Evolutionary conservation across 306 rosid genomes (phyloP).

Genomic region (Calophaca sinica): DNA sequence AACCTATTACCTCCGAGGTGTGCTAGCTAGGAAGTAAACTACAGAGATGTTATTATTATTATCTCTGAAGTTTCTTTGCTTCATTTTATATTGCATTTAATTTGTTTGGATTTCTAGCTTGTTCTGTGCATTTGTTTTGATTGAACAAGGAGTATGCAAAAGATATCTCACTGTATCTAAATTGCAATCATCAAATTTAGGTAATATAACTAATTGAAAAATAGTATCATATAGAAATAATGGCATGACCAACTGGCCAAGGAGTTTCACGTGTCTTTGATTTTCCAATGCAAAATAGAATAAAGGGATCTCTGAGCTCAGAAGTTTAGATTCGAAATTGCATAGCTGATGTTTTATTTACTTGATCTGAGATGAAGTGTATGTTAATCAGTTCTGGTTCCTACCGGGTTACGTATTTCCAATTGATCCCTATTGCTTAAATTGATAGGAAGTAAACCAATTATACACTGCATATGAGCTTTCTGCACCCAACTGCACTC

Average conservation of each 20-base stretch:
- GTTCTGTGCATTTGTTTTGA: constrained; percentile 32
- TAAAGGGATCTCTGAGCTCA: neutral
- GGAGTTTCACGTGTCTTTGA: too few relatives aligned
- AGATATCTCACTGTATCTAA: constrained; percentile 17
- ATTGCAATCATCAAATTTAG: constrained; percentile 10
- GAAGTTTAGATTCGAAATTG: neutral
- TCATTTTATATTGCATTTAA: constrained; percentile 13
- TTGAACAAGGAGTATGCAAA: constrained; percentile 12
- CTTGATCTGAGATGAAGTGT: constrained; percentile 4
- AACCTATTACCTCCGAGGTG: neutral
- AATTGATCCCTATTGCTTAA: neutral
- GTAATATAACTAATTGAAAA: constrained; percentile 17
- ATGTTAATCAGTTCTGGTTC: neutral
- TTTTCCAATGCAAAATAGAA: neutral
- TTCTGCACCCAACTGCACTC: too few relatives aligned
- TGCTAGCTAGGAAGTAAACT: constrained; percentile 29
- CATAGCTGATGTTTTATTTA: constrained; percentile 8
- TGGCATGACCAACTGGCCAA: neutral
- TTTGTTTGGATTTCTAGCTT: constrained; percentile 19
- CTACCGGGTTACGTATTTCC: constrained; percentile 4
- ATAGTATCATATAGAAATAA: constrained; percentile 4
- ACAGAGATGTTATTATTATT: constrained; percentile 14
- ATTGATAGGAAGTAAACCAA: too few relatives aligned
- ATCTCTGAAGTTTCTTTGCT: constrained; percentile 21
- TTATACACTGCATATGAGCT: too few relatives aligned